Base-by-base conservation (phyloP, 352 stramenopile genomes). In the Paralagenidium karlingii region DNA sequence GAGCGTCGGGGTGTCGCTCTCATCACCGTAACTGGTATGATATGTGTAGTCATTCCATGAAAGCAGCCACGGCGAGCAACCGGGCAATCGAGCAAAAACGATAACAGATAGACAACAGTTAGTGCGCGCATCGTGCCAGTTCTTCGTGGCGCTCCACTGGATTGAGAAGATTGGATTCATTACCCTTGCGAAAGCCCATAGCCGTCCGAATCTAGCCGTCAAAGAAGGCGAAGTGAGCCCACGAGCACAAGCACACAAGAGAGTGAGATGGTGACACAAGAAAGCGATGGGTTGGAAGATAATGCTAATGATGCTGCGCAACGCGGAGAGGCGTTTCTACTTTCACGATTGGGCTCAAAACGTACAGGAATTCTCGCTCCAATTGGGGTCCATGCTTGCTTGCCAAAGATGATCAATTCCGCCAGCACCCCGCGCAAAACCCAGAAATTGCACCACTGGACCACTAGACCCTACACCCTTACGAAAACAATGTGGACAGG, bases 301-400 rank as follows among this genome's bases (percentile, higher is more conserved):
- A 24, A 20, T 58, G 71, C 29, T 1, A 25, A 45, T 20, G 15
- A 13, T 34, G 20, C 9, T 39, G 45, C 15, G 36, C 2, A 13
- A 7, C 30, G 10, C 5, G n/a, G n/a, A n/a, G n/a, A n/a, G n/a
- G 9, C 5, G 6, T 3, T 13, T 29, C 18, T 36, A 20, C 10
- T 15, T 27, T 18, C n/a, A 20, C 6, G 25, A 15, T 36, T 34
- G 45, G 8, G 20, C 42, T 20, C 27, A n/a, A n/a, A n/a, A 76
- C 68, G 55, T 67, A 87, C 73, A 87, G 3, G 69, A 82, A 54
- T 81, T 81, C 33, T 84, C 73, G 40, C 51, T 68, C 73, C 73
- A 87, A 25, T 43, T 55, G 6, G 69, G 48, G 34, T 86, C 69
- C 73, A 86, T 86, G n/a, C n/a, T n/a, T n/a, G n/a, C n/a, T n/a